These are phyloP conservation scores for Fusarium musae DNA, from an alignment of 2,329 filamentous ascomycete genomes.

Conservation along the genomic window DNA sequence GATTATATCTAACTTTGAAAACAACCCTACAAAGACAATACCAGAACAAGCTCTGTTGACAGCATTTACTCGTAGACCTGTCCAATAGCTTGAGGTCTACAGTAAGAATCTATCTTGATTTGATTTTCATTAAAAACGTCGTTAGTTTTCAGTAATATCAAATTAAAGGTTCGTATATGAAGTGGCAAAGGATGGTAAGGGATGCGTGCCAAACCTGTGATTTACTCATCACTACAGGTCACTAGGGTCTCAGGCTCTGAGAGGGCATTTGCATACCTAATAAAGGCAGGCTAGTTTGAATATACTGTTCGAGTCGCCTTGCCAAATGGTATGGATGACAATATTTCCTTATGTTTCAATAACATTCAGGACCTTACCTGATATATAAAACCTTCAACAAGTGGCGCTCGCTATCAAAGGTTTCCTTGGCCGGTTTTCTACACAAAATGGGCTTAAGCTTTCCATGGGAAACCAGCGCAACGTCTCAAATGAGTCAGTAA, in stretches of 20 bases:
- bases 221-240: not conserved
- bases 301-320: not conserved
- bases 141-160: not conserved
- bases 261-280: not conserved
- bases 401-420: not conserved
- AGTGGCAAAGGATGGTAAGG: not conserved
- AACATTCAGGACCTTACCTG: not conserved
- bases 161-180: not conserved
- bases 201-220: too few species aligned
- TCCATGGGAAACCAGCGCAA: not conserved
- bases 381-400: not conserved
- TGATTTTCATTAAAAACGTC: not conserved
- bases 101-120: not conserved
- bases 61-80: not conserved
- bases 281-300: not conserved
- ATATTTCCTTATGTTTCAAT: too few species aligned
- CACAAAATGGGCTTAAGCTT: not conserved
- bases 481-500: not conserved
- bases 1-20: not conserved
- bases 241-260: not conserved
- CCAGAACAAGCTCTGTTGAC: not conserved
- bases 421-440: not conserved
- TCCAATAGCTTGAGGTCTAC: fast-evolving
- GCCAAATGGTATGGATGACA: not conserved
- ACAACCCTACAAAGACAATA: not conserved